A percentile compares a stretch with the other conserved stretches of the same genome.
These are phyloP conservation scores for Colletotrichum sp. DNA, from an alignment of 2,329 filamentous ascomycete species.

Conservation along the genomic window DNA sequence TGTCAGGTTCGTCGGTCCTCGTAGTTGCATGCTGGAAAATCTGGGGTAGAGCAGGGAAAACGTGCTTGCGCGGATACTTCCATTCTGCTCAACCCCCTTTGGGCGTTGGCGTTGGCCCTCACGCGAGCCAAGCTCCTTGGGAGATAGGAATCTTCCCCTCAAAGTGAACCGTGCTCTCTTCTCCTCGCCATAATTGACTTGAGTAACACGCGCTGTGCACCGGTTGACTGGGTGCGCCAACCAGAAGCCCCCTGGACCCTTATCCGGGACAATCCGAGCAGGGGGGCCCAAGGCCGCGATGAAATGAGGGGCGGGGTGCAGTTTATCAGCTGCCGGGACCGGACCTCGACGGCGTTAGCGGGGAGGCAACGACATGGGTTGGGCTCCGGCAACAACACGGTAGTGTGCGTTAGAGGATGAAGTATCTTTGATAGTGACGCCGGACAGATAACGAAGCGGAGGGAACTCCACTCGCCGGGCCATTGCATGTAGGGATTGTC, in stretches of 20 bases:
- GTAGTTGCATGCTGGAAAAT: background rate
- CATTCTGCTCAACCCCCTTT: background rate
- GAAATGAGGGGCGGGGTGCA: background rate
- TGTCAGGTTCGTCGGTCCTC: background rate
- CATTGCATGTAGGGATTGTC: background rate
- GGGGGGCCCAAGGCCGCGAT: background rate
- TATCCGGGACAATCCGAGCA: slow-evolving; percentile 10
- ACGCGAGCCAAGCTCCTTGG: background rate
- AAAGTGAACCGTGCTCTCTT: background rate
- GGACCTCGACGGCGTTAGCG: background rate
- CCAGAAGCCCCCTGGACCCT: background rate
- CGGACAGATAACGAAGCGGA: background rate
- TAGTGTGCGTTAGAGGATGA: background rate
- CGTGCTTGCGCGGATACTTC: background rate
- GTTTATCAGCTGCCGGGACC: slow-evolving; percentile 4
- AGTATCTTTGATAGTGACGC: background rate
- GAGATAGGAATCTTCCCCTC: background rate
- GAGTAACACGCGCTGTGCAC: background rate
- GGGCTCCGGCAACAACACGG: background rate
- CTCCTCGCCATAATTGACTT: background rate
- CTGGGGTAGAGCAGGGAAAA: background rate
- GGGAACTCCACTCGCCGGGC: background rate
- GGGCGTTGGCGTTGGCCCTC: background rate
- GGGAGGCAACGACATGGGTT: background rate
- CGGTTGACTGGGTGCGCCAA: background rate